phyloP scores from a whole-genome alignment of 1,284 basidiomycete species.

The Meripilus lineatus region DNA sequence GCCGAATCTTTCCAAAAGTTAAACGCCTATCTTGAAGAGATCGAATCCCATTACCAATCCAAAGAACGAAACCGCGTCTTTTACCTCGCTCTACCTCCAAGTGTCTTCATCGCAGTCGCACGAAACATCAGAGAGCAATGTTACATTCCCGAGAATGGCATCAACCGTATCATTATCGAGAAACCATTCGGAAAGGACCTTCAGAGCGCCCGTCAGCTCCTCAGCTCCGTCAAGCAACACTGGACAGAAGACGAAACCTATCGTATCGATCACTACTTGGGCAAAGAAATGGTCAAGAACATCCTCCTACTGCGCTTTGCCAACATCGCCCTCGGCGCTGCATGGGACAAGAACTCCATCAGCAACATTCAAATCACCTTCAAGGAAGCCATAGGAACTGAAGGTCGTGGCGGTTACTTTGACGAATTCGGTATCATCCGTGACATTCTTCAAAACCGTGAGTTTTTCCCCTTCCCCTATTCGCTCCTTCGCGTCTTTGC shows the following conservation, averaged over 20 bases:
- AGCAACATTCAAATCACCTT: conserved; percentile 97
- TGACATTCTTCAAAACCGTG: conserved; percentile 95
- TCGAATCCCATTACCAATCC: conserved; percentile 67
- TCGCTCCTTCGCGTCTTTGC: neutral
- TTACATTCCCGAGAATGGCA: conserved; percentile 61
- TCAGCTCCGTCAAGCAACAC: conserved; percentile 74
- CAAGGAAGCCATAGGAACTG: conserved; percentile 97
- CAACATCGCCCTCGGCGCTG: conserved; percentile 81
- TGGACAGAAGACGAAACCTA: conserved; percentile 97
- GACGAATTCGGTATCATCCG: conserved; percentile 98
- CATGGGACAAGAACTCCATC: conserved; percentile 93
- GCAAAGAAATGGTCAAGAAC: conserved; percentile 99
- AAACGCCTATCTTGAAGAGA: conserved; percentile 69
- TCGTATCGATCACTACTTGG: conserved; percentile 97
- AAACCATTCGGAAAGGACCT: conserved; percentile 97
- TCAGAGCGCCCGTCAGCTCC: conserved; percentile 78
- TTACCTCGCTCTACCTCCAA: conserved; percentile 93
- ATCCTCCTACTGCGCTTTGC: conserved; percentile 91
- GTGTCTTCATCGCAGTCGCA: conserved; percentile 87
- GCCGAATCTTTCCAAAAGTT: conserved; percentile 73
- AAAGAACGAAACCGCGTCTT: conserved; percentile 78
- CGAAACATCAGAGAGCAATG: conserved; percentile 78
- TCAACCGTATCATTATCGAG: conserved; percentile 92
- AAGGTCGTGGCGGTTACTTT: conserved; percentile 96
- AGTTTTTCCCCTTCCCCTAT: conserved; percentile 33